phyloP scores from a whole-genome alignment of 1,139 yeast genomes.

The Magnusiomyces clavatus region DNA sequence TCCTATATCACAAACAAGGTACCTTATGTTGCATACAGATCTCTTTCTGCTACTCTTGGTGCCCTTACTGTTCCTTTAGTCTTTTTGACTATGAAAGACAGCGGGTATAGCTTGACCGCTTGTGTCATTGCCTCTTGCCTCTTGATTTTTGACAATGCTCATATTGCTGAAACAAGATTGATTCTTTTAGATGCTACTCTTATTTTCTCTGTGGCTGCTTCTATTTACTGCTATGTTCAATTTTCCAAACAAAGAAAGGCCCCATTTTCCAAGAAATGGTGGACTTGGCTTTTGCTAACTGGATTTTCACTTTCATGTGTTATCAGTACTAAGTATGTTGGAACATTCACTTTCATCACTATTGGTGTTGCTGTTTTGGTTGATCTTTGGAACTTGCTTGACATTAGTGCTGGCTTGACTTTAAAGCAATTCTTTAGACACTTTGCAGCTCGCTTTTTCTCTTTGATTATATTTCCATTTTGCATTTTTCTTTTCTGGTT shows the following conservation, averaged over 20 bases:
- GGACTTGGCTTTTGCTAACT: constrained; percentile 76
- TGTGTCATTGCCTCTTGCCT: constrained; percentile 74
- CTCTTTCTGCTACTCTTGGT: constrained; percentile 77
- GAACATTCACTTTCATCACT: constrained; percentile 81
- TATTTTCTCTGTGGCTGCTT: constrained; percentile 69
- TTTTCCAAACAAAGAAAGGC: constrained; percentile 63
- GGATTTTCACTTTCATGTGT: constrained; percentile 86
- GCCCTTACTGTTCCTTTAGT: constrained; percentile 73
- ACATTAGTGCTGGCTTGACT: constrained; percentile 60
- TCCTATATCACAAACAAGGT: constrained; percentile 66
- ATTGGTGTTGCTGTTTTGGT: constrained; percentile 78
- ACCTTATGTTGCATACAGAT: constrained; percentile 84
- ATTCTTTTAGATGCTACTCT: constrained; percentile 88
- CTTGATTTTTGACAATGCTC: constrained; percentile 88
- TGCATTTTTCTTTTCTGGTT: constrained; percentile 85
- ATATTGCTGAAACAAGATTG: constrained; percentile 81
- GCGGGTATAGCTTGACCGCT: constrained; percentile 72
- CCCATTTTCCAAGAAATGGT: constrained; percentile 72
- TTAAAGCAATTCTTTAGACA: constrained; percentile 55
- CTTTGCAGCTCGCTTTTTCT: constrained; percentile 64
- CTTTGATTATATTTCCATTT: constrained; percentile 75
- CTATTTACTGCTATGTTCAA: constrained; percentile 69
- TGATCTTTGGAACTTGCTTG: constrained; percentile 84
- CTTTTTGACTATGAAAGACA: constrained; percentile 73
- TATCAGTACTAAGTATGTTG: constrained; percentile 89